Base-by-base conservation (phyloP, 192 early-diverging fungal genomes). In the Entomortierella lignicola region DNA sequence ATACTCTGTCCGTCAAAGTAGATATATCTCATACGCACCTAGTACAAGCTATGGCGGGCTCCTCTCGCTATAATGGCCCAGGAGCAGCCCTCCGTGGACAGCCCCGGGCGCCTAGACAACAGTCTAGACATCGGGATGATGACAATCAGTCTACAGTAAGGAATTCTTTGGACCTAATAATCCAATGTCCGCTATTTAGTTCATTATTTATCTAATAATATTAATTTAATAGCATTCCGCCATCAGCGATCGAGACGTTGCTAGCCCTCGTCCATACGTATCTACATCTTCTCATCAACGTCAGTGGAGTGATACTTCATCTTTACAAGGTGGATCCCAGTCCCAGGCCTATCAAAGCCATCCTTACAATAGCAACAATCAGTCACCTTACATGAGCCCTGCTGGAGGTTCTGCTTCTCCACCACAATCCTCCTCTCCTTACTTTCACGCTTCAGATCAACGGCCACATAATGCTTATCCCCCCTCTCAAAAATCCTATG, bases 21-120 rank as follows among this genome's bases (percentile, higher is more conserved):
- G 34, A 37, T 10, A 37, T 37, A 37, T 37, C 34, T 7, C 34
- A 37, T 10, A n/a, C n/a, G n/a, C n/a, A n/a, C n/a, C n/a, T n/a
- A n/a, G 34, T 37, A 37, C 5, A 10, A 37, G 34, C 34, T 37
- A 37, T 37, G 34, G 4, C 34, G 4, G 34, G 34, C 34, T 37
- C 34, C 10, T 37, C 34, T n/a, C 66, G 75, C 34, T 79, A 79
- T 57, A 69, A 69, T 41, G 75, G 75, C 55, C 75, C 75, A 60
- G 75, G 75, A 30, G 75, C 75, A 1, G 68, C 61, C n/a, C 68
- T 79, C 31, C 75, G 75, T 48, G 63, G 68, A 23, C 75, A 79
- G 47, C 67, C 75, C 26, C 60, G 75, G 11, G 68, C 61, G 18
- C 75, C 74, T 3, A 56, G 75, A 44, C 74, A 63, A 30, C 59